Evolutionary conservation across 176 grass and related monocot genomes (phyloP), one percentile per base, ranked within the genome.

Genomic region (Tuctoria greenei): DNA sequence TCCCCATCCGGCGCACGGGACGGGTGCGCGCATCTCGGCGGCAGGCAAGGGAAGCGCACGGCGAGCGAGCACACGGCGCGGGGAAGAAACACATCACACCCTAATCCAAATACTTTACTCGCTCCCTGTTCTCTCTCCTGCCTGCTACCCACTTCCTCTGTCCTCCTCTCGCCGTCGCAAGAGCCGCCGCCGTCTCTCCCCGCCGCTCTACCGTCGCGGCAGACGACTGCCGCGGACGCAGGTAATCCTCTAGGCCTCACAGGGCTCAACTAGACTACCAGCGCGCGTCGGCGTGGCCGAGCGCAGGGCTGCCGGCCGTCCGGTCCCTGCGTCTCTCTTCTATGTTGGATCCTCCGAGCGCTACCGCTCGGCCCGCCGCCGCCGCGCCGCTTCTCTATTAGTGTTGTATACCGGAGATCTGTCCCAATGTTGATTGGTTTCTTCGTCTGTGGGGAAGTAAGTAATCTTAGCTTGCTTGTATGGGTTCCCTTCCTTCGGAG

Each of bases 1-100:
- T 69, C 54, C 52, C 66, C 77, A 69, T 60, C 65, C 49, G 49
- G 5, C 17, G 49, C 49, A 20, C 49, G 49, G 49, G 49, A 20
- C 49, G 49, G 49, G 49, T 47, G 45, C 49, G 16, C 49, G 49
- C 49, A 51, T 51, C 49, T 20, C 17, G 49, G 49, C 79, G 58
- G 17, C 15, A 35, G 26, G 60, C 15, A 31, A 31, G 34, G 31
- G 15, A 37, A 36, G 61, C 61, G 13, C 61, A 18, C 18, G 23
- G 16, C 75, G n/a, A 46, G 25, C 64, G 42, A 79, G 23, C 76
- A 23, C 52, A 15, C 83, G 24, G 34, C 35, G n/a, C 25, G 54
- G 40, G 54, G 77, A 80, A 80, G 83, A 80, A 74, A 68, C 83
- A 72, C 82, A 71, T 69, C 57, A 31, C 71, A 7, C 79, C 74